Evolutionary conservation across 148 eudicot species (phyloP).

Genomic region (Dianthus caryophyllus): DNA sequence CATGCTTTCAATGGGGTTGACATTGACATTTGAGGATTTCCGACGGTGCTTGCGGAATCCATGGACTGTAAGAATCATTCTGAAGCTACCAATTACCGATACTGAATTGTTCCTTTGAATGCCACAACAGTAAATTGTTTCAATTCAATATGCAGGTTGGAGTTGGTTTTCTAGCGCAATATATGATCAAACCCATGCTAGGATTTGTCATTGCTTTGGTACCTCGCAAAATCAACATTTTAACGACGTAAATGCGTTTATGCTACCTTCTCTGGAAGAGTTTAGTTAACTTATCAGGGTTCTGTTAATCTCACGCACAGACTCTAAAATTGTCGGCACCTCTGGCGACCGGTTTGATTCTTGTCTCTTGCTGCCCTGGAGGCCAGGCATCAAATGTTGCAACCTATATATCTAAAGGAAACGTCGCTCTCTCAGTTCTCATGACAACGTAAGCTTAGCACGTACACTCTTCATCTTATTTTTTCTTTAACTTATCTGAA

Average conservation of each 20-base stretch:
- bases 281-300: constrained; percentile 16
- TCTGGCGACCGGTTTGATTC: constrained; percentile 95
- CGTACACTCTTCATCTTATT: no score
- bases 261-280: background rate
- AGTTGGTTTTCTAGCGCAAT: constrained; percentile 93
- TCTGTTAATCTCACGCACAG: constrained; percentile 38
- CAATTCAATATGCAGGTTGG: constrained; percentile 59
- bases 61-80: constrained; percentile 67
- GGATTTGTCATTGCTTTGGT: constrained; percentile 88
- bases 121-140: background rate
- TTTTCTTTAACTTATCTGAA: no score
- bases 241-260: background rate
- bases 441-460: constrained; percentile 96
- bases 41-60: constrained; percentile 92
- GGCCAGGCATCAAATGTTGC: constrained; percentile 99
- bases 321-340: constrained; percentile 86
- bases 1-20: constrained; percentile 99
- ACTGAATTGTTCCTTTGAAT: background rate
- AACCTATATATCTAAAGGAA: constrained; percentile 95
- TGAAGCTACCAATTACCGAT: background rate
- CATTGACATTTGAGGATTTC: constrained; percentile 92
- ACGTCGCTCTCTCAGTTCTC: constrained; percentile 98
- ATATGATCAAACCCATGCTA: constrained; percentile 74
- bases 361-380: constrained; percentile 99
- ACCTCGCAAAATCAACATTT: constrained; percentile 26